Conservation (phyloP, 495 filamentous ascomycete genomes). For the Penicillium psychrofluorescens region DNA sequence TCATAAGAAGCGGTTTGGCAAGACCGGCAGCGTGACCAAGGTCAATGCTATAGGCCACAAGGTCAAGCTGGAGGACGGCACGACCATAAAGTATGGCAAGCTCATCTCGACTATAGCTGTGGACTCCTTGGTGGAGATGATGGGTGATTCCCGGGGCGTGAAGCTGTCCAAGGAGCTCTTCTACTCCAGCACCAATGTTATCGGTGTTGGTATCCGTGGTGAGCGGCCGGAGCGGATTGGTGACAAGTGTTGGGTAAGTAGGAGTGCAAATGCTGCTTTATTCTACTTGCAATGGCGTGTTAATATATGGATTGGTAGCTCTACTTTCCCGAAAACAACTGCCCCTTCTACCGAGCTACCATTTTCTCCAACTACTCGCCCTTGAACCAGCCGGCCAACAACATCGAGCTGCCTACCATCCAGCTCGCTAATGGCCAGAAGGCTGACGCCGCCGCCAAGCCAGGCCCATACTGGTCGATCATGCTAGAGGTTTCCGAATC, state of each 20-base stretch:
- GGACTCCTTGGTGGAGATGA: slow-evolving; percentile 77
- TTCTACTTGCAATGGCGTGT: no score
- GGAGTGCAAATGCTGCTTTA: no score
- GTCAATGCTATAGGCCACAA: slow-evolving; percentile 78
- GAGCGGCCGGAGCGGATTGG: slow-evolving; percentile 88
- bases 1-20: slow-evolving; percentile 83
- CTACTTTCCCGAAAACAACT: slow-evolving; percentile 99
- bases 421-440: slow-evolving; percentile 80
- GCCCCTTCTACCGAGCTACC: slow-evolving; percentile 98
- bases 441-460: slow-evolving; percentile 59
- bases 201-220: slow-evolving; percentile 92
- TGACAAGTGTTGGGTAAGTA: slow-evolving; percentile 82
- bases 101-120: slow-evolving; percentile 96
- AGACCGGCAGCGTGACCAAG: slow-evolving; percentile 73
- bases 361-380: slow-evolving; percentile 99
- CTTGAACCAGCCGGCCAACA: slow-evolving; percentile 84
- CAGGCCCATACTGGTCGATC: slow-evolving; percentile 98
- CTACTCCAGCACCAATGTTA: slow-evolving; percentile 96
- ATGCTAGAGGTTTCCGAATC: slow-evolving; percentile 99
- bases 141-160: slow-evolving; percentile 78
- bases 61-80: slow-evolving; percentile 77
- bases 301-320: no score
- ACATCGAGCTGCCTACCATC: slow-evolving; percentile 77
- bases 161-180: slow-evolving; percentile 83
- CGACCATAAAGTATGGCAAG: slow-evolving; percentile 84